Base-by-base conservation (phyloP, 2,329 filamentous ascomycete species). In the Paracorniculantispora psalliotae region DNA sequence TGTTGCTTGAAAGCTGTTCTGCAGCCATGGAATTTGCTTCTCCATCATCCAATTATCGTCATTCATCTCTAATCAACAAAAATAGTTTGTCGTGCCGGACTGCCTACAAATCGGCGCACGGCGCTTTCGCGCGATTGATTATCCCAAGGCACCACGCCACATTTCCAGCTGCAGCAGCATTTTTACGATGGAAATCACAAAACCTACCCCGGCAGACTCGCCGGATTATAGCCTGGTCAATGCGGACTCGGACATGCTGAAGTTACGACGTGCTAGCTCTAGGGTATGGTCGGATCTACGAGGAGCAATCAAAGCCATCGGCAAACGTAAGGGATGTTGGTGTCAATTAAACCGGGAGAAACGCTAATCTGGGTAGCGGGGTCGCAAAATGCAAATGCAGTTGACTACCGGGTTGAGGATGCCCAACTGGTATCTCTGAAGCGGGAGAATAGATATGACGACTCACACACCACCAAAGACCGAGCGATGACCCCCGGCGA, bases 271-370 rank as follows among this genome's bases (percentile, higher is more conserved):
- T 21, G 65, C 64, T 7, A 65, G 68, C 35, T 68, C 71, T 12
- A 69, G 63, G 35, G 70, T 72, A 4, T 73, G 72, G 70, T 69
- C 68, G 7, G 72, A 73, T 37, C 69, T 75, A 25, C 67, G 70
- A 3, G 66, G 66, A 15, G 72, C 69, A 21, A 67, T 74, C 55
- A 71, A 63, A 44, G 71, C 66, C 2, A 68, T 75, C 25, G 66
- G 68, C 21, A 67, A 66, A 59, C 56, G 68, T 61, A 19, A 26
- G 43, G 26, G 5, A 9, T 2, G n/a, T 30, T 2, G n/a, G 13
- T n/a, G 12, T 10, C 9, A 10, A 8, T 2, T 12, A 3, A 7
- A 2, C 33, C 17, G 4, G 17, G 17, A 26, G 4, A n/a, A 26
- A 12, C n/a, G 35, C 44, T 62, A 19, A 64, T 19, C 17, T 13